phyloP scores from a whole-genome alignment of 768 basidiomycete genomes.

The Leccinum obscurum region DNA sequence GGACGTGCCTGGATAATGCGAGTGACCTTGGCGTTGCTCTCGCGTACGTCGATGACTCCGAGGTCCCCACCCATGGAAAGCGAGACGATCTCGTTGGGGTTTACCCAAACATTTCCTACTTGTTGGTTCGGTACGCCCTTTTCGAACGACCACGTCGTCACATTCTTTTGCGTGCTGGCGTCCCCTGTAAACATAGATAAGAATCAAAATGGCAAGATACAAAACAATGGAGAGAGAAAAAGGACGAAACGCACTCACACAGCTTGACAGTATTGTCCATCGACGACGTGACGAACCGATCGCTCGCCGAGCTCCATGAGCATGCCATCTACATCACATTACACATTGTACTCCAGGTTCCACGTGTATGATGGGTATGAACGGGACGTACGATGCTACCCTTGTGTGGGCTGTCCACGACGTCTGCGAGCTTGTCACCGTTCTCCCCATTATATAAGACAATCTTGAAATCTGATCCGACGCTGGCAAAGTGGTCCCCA shows the following conservation, averaged over 20 bases:
- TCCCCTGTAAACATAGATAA: constrained; percentile 59
- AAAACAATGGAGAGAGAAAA: neutral
- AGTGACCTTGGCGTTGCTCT: constrained; percentile 54
- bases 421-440: constrained; percentile 72
- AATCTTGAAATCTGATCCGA: constrained; percentile 84
- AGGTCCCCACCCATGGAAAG: constrained; percentile 81
- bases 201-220: neutral
- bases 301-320: constrained; percentile 80
- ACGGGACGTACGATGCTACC: constrained; percentile 65
- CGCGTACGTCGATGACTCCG: constrained; percentile 77
- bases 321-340: constrained; percentile 54
- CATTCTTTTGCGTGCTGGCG: constrained; percentile 64
- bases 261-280: constrained; percentile 87
- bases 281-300: constrained; percentile 74
- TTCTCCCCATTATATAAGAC: constrained; percentile 91
- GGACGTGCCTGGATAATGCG: constrained; percentile 60
- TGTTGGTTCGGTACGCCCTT: constrained; percentile 80
- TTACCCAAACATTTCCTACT: constrained; percentile 85
- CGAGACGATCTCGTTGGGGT: constrained; percentile 69
- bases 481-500: constrained; percentile 83
- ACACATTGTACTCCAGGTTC: neutral
- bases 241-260: constrained; percentile 44
- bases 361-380: neutral
- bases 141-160: constrained; percentile 71
- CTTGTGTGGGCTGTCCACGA: constrained; percentile 68